Conservation (phyloP, 192 early-diverging fungal species). For the Cetraspora pellucida region DNA sequence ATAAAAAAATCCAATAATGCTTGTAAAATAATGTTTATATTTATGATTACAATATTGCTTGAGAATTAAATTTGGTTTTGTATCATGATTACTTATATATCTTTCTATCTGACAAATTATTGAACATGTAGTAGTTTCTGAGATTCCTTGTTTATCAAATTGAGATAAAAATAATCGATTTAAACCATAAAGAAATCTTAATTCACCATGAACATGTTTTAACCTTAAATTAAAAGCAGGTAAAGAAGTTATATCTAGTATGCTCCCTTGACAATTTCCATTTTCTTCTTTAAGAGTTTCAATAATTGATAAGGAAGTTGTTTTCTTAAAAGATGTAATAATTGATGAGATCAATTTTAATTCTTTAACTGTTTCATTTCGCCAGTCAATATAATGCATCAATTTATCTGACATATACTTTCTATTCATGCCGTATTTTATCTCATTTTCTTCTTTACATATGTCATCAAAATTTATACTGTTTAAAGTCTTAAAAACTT, state of each 20-base stretch:
- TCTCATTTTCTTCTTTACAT: background rate
- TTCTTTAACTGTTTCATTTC: too few species aligned
- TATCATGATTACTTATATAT: background rate
- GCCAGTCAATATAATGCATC: too few species aligned
- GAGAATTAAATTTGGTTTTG: background rate
- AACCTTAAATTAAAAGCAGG: too few species aligned
- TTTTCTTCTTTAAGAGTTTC: too few species aligned
- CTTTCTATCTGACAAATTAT: background rate
- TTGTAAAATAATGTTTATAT: background rate
- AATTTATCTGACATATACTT: background rate
- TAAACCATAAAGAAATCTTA: too few species aligned
- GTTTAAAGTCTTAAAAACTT: background rate
- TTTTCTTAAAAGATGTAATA: too few species aligned
- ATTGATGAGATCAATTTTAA: too few species aligned
- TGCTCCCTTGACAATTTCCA: too few species aligned
- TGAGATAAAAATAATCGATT: background rate
- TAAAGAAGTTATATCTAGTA: too few species aligned
- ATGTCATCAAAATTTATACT: too few species aligned
- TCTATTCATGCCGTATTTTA: background rate
- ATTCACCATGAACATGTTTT: too few species aligned
- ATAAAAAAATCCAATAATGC: background rate
- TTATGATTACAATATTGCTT: background rate
- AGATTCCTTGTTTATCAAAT: background rate
- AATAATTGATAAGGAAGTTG: too few species aligned
- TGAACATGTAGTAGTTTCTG: background rate